Percentiles rank a stretch among this genome's conserved stretches.
phyloP scores from a whole-genome alignment of 2,329 filamentous ascomycete species.

The Xylariaceae sp. region DNA sequence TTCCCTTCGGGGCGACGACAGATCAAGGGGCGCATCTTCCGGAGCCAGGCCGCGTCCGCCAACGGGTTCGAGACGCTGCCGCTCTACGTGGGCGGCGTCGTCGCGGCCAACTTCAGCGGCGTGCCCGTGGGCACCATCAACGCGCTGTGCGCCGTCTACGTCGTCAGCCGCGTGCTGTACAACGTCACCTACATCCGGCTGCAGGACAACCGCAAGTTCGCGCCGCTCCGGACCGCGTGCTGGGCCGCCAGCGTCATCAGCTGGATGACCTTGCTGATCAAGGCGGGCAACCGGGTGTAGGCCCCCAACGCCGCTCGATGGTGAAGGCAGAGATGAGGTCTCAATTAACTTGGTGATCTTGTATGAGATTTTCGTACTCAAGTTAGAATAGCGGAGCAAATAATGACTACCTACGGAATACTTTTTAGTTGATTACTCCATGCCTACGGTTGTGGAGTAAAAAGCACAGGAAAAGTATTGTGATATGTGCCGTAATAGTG shows the following conservation, averaged over 20 bases:
- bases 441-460: no score
- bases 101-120: slow-evolving; percentile 38
- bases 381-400: no score
- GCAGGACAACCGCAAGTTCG: slow-evolving; percentile 31
- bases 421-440: no score
- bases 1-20: slow-evolving; percentile 3
- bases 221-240: slow-evolving; percentile 28
- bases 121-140: slow-evolving; percentile 32
- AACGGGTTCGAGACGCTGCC: slow-evolving; percentile 15
- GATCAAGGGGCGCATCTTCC: slow-evolving; percentile 15
- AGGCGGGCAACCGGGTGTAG: slow-evolving; percentile 28
- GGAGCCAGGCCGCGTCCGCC: slow-evolving; percentile 11
- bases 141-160: slow-evolving; percentile 29
- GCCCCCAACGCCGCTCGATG: neutral
- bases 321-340: no score
- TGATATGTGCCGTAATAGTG: no score
- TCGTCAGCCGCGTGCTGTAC: slow-evolving; percentile 32
- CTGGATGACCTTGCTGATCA: slow-evolving; percentile 31
- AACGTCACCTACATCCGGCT: slow-evolving; percentile 36
- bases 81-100: slow-evolving; percentile 24
- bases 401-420: no score
- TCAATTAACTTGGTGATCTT: no score
- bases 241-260: slow-evolving; percentile 30
- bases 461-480: no score
- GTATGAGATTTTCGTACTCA: no score